Percentiles rank a stretch among this genome's conserved stretches.
Conservation (phyloP, 2,329 filamentous ascomycete genomes). For the Beauveria asiatica region DNA sequence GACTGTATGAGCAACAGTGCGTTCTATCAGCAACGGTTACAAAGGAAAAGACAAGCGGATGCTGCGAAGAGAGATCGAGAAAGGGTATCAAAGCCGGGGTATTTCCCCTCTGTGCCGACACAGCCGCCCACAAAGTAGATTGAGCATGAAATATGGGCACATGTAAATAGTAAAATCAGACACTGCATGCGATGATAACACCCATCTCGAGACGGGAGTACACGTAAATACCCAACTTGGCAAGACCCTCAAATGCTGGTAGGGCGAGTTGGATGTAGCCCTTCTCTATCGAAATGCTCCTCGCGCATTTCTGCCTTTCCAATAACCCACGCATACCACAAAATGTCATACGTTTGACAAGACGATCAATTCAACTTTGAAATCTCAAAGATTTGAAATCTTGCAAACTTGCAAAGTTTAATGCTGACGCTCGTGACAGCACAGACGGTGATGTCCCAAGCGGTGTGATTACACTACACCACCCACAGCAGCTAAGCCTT, state of each 20-base stretch:
- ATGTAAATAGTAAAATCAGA: neutral
- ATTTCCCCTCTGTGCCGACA: slow-evolving; percentile 80
- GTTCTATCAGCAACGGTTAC: slow-evolving; percentile 79
- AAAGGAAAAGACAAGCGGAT: slow-evolving; percentile 50
- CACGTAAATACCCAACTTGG: neutral
- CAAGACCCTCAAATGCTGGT: too few relatives aligned
- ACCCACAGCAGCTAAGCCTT: neutral
- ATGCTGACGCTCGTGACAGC: neutral
- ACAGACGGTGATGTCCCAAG: too few relatives aligned
- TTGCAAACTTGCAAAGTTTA: neutral
- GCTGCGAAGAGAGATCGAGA: slow-evolving; percentile 70
- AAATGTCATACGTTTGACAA: too few relatives aligned
- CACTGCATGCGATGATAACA: neutral
- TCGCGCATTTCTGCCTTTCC: neutral
- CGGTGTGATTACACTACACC: neutral
- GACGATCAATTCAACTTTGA: neutral
- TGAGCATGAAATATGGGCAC: neutral
- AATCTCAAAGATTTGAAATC: neutral
- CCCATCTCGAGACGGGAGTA: neutral
- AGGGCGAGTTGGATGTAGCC: too few relatives aligned
- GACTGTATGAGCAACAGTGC: slow-evolving; percentile 38
- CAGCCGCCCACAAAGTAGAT: slow-evolving; percentile 30
- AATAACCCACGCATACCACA: neutral
- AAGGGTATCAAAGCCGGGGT: slow-evolving; percentile 64
- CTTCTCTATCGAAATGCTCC: too few relatives aligned